These are phyloP conservation scores for Stylonectria norvegica DNA, from an alignment of 2,329 filamentous ascomycete species.

Conservation along the genomic window DNA sequence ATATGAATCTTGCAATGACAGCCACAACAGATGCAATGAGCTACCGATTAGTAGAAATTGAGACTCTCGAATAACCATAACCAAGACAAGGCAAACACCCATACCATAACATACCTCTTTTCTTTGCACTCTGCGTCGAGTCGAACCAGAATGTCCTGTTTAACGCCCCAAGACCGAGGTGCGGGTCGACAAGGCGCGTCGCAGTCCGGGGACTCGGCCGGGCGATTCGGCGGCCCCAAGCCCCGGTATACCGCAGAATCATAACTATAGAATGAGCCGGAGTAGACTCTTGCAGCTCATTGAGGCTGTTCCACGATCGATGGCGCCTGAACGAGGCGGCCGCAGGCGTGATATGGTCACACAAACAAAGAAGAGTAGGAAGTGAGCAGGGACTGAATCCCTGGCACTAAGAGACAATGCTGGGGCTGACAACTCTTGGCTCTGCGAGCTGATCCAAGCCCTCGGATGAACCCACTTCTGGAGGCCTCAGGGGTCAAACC, in stretches of 20 bases:
- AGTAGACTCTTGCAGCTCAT: slow-evolving; percentile 3
- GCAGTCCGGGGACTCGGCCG: slow-evolving; percentile 15
- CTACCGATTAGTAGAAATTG: too few species aligned
- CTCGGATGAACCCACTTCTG: slow-evolving; percentile 18
- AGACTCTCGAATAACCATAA: too few species aligned
- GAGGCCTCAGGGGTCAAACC: slow-evolving; percentile 5
- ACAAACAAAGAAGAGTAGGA: slow-evolving; percentile 9
- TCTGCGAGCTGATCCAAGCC: slow-evolving; percentile 17
- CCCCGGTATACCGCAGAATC: slow-evolving; percentile 25
- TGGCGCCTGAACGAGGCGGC: slow-evolving; percentile 9
- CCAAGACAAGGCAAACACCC: neutral
- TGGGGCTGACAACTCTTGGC: slow-evolving; percentile 21
- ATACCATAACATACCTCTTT: slow-evolving; percentile 24
- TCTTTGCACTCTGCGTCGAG: slow-evolving; percentile 26
- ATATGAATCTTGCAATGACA: too few species aligned
- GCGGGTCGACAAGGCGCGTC: slow-evolving; percentile 14
- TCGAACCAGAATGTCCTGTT: slow-evolving; percentile 15
- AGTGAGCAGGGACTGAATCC: slow-evolving; percentile 10
- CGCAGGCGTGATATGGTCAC: slow-evolving; percentile 9
- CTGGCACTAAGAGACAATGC: slow-evolving; percentile 3
- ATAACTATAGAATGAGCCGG: slow-evolving; percentile 12
- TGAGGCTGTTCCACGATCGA: slow-evolving; percentile 11
- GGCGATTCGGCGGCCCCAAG: slow-evolving; percentile 26
- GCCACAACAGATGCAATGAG: too few species aligned
- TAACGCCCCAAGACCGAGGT: slow-evolving; percentile 19